Evolutionary conservation across 2,329 filamentous ascomycete species (phyloP), one percentile per base, ranked within the genome.

Genomic region (Pseudocercospora fijiensis): DNA sequence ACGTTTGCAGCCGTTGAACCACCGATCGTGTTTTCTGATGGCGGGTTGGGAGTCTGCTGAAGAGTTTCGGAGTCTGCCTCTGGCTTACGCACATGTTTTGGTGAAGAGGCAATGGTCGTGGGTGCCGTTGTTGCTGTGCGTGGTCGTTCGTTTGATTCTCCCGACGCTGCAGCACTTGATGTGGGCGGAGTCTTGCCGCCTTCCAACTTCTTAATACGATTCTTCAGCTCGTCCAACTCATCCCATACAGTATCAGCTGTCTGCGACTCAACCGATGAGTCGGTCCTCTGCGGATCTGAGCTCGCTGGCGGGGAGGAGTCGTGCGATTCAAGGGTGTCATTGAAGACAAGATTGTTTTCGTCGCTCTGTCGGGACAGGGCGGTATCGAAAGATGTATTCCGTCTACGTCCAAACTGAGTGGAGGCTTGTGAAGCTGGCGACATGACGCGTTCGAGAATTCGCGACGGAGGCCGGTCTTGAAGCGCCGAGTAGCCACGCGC

Each of bases 161-260:
- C 85, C 4, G 89, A 89, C 74, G 93, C 89, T 1, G 91, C 90
- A 2, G 91, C 91, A 37, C 88, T 90, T 1, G 90, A 92, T 0
- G 91, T 81, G 0, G 93, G 92, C 33, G 95, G 80, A 47, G 59
- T 56, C 77, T 96, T 96, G 63, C 93, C 93, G 2, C 91, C 96
- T 76, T 98, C 95, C 9, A 99, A 84, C 65, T 92, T 90, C 70
- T 91, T 88, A 71, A 99, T 96, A 28, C 95, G 87, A 45, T 91
- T 95, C 76, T 98, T 98, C 53, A 99, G 80, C 68, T 98, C 95
- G 71, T 98, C 95, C 27, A 99, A 80, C 77, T 99, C 95, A 75
- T 98, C 95, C 95, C 95, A 99, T 2, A 99, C 91, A 0, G 92
- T 97, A 11, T 93, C 91, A 1, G 91, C 92, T 1, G 89, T 92